Evolutionary conservation across 495 filamentous ascomycete species (phyloP), one percentile per base, ranked within the genome.

Genomic region (Daldinia concentrica): DNA sequence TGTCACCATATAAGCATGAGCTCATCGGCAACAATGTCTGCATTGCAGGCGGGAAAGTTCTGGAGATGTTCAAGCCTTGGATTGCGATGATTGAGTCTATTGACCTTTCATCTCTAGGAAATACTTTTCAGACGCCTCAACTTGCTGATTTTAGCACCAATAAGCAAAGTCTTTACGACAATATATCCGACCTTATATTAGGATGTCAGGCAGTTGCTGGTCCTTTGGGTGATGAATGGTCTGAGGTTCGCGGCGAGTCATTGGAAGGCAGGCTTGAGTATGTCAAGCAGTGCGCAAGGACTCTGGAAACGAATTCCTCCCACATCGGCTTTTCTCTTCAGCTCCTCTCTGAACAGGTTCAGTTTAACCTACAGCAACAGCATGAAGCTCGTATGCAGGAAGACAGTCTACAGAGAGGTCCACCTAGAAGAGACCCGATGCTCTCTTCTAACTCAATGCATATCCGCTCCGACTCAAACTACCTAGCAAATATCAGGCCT

Each of bases 161-260:
- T 72, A 98, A 98, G 81, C 95, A 99, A 76, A 89, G 90, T 65
- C 81, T 96, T 34, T 98, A 98, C 77, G 95, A 98, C 80, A 90
- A 92, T 22, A 91, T 97, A 66, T 93, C 93, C 48, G 95, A 99
- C 75, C 86, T 99, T 50, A 80, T 98, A 12, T 76, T 97, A 19
- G 88, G 90, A 62, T 97, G 93, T 77, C 95, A 98, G 78, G 88
- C 89, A 7, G 90, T 98, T 11, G 91, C 94, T 11, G 92, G 93
- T 14, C 95, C 96, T 36, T 82, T 99, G 30, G 92, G 90, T 11
- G 95, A 99, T 77, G 95, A 99, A 79, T 99, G 95, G 95, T 88
- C 94, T 22, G 93, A 96, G 72, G 82, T 92, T 12, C 89, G 94
- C n/a, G 93, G 93, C 3, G 92, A 95, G 74, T 92, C 94, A 15